Base-by-base conservation (phyloP, 192 early-diverging fungal genomes). In the Paraglomus occultum region DNA sequence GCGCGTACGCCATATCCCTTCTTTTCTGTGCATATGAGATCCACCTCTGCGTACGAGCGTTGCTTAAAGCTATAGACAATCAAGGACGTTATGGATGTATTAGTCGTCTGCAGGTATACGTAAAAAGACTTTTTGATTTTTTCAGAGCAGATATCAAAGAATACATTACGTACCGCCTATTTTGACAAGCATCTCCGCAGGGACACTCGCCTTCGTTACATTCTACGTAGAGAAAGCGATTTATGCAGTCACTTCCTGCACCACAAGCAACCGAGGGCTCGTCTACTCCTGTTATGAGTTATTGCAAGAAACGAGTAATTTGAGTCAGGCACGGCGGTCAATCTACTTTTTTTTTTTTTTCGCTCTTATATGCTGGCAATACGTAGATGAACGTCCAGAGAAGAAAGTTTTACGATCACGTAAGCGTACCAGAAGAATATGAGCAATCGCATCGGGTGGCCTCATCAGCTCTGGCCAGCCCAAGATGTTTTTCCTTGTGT, bases 1-100 rank as follows among this genome's bases (percentile, higher is more conserved):
- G 95, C 90, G 63, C 90, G 84, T 52, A 99, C 76, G n/a, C 97
- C 97, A 73, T 86, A 94, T 1, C 97, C 97, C 73, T 99, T 99
- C 71, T 90, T 89, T 7, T 89, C 93, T 6, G 96, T 93, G 54
- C 88, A 78, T 64, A 99, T 89, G 9, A 99, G 85, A 75, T 94
- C 88, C 20, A 98, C 88, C 2, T 83, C 76, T 0, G 95, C 92
- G 71, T 95, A 96, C 44, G 94, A 81, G 70, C 84, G 84, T 52
- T 85, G 83, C 81, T 94, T 92, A 55, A 99, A 95, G 61, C 97
- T 88, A 69, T 18, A 43, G 44, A 55, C 49, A 23, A 42, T 18
- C 10, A 22, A 44, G 51, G 53, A 45, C 23, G 54, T 51, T 52
- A 14, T 40, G 22, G 14, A 65, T 5, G 31, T 59, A 49, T 52